Evolutionary conservation across 805 yeast genomes (phyloP).

Genomic region (Jamesozyma spencerorum): DNA sequence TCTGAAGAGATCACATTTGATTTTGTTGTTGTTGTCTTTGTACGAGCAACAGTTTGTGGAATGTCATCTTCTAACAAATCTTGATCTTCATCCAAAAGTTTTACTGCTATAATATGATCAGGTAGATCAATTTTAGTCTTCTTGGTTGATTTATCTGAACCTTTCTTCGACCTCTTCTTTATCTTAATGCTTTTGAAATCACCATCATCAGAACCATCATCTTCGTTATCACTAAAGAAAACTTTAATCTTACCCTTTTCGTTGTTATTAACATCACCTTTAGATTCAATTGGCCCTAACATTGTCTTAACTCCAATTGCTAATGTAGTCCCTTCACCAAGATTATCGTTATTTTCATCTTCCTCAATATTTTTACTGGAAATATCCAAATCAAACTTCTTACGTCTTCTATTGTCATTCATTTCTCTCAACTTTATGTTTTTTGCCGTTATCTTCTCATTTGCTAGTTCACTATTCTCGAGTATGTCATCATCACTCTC

Average conservation of each 20-base stretch:
- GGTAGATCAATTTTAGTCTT: slow-evolving; percentile 25
- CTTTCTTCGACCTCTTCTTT: slow-evolving; percentile 33
- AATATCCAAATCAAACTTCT: slow-evolving; percentile 11
- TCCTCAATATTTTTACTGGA: slow-evolving; percentile 19
- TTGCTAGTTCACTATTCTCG: slow-evolving; percentile 20
- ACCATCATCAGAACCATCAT: slow-evolving; percentile 21
- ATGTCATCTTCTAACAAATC: neutral
- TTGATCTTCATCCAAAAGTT: slow-evolving; percentile 26
- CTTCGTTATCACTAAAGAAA: slow-evolving; percentile 14
- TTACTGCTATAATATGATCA: slow-evolving; percentile 29
- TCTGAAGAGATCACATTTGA: slow-evolving; percentile 6
- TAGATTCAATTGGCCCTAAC: neutral
- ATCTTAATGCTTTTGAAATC: slow-evolving; percentile 34
- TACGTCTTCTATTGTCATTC: slow-evolving; percentile 31
- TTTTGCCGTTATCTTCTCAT: slow-evolving; percentile 25
- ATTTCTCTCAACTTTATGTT: slow-evolving; percentile 25
- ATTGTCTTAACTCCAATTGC: slow-evolving; percentile 13
- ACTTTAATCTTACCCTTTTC: slow-evolving; percentile 19
- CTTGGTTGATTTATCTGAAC: slow-evolving; percentile 15
- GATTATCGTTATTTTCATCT: slow-evolving; percentile 14
- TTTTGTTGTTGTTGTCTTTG: neutral
- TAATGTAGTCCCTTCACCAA: slow-evolving; percentile 11
- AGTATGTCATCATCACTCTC: slow-evolving; percentile 22
- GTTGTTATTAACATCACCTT: neutral
- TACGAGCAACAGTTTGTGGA: slow-evolving; percentile 11